Conservation (phyloP, 139 green algal genomes). For the Chlorella sp. region DNA sequence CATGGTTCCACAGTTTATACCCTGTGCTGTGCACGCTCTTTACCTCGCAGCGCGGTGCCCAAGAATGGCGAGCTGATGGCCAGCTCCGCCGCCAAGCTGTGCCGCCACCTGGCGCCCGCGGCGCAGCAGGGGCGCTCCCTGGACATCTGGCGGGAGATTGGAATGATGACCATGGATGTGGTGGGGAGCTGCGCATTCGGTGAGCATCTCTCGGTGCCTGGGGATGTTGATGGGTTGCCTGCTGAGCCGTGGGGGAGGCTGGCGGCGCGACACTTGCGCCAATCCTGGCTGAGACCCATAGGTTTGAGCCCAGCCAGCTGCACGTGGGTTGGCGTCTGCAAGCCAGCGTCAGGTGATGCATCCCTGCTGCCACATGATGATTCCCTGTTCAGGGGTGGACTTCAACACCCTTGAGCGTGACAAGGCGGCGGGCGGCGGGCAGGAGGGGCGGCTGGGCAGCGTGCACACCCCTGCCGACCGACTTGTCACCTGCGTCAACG, state of each 20-base stretch:
- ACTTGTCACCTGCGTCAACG: not conserved
- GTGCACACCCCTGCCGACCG: not conserved
- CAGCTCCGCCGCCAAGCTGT: not conserved
- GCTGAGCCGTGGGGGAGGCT: no score
- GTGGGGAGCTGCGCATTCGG: conserved; percentile 18
- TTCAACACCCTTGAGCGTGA: not conserved
- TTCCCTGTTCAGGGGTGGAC: not conserved
- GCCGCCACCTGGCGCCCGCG: not conserved
- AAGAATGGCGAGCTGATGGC: not conserved
- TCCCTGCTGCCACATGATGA: no score
- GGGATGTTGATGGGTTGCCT: no score
- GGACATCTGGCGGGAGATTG: not conserved
- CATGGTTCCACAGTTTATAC: no score
- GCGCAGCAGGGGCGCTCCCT: not conserved
- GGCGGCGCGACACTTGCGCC: no score
- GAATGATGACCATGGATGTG: conserved; percentile 10
- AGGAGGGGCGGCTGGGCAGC: not conserved
- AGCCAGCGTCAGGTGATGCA: no score
- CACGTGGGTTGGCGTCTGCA: no score
- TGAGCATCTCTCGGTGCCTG: no score
- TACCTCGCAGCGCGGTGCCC: no score
- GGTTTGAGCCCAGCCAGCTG: no score
- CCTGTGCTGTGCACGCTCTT: no score
- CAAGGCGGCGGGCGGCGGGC: not conserved
- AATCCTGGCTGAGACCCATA: no score